Percentiles rank a stretch among this genome's conserved stretches.
Evolutionary conservation across 805 yeast genomes (phyloP).

Genomic region (Pichia manshurica): DNA sequence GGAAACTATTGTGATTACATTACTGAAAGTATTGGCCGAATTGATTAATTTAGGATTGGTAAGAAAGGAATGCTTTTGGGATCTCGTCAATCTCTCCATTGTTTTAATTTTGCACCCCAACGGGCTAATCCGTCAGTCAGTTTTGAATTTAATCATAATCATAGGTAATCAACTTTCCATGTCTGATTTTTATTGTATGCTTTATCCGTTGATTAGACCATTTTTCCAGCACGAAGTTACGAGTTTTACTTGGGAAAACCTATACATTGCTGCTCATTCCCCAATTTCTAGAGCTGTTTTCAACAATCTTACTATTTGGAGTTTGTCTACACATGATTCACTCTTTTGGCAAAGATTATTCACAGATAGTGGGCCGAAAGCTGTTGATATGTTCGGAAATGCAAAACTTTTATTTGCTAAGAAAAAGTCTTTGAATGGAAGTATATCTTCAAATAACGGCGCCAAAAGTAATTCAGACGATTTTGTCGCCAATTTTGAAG

Average conservation of each 20-base stretch:
- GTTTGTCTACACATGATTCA: conserved; percentile 54
- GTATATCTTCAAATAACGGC: not conserved
- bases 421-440: conserved; percentile 14
- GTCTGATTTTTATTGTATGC: conserved; percentile 78
- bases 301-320: conserved; percentile 66
- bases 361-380: conserved; percentile 14
- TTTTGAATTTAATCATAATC: conserved; percentile 54
- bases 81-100: conserved; percentile 43
- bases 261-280: conserved; percentile 60
- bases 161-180: conserved; percentile 56
- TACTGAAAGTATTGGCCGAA: conserved; percentile 53
- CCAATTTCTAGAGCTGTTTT: conserved; percentile 65
- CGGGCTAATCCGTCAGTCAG: conserved; percentile 72
- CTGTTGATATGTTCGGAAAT: conserved; percentile 42
- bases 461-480: conserved; percentile 22
- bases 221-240: conserved; percentile 73
- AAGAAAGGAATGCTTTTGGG: conserved; percentile 47
- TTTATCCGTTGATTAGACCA: conserved; percentile 75
- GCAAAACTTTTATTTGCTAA: conserved; percentile 32
- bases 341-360: conserved; percentile 66
- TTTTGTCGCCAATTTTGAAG: conserved; percentile 37
- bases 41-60: conserved; percentile 54
- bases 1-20: conserved; percentile 70
- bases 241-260: conserved; percentile 56
- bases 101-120: conserved; percentile 79